Evolutionary conservation across 169 alveolate species (phyloP).

Genomic region (Amoebophrya sp.): DNA sequence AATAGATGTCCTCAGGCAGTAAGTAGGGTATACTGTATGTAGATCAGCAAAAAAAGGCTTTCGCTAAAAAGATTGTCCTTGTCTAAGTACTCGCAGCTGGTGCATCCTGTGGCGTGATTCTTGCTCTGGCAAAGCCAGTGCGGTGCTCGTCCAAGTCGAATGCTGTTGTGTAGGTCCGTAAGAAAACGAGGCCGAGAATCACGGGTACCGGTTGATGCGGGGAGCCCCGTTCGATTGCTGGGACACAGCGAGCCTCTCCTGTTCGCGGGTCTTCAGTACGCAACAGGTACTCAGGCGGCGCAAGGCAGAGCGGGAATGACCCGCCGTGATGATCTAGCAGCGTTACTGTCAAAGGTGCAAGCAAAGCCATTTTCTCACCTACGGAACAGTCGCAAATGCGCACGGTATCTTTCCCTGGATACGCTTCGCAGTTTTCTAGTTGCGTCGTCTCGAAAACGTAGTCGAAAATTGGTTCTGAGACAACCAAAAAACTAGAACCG

Average conservation of each 20-base stretch:
- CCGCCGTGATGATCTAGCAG: not conserved
- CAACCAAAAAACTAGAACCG: not conserved
- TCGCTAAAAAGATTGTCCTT: too few relatives aligned
- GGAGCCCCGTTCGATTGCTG: not conserved
- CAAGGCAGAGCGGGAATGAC: not conserved
- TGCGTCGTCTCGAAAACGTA: not conserved
- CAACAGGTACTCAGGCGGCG: not conserved
- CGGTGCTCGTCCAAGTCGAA: slow-evolving; percentile 1
- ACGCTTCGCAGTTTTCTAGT: not conserved
- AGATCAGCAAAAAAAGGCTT: too few relatives aligned
- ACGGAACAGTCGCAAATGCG: not conserved
- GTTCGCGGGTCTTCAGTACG: not conserved
- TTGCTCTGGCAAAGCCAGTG: not conserved
- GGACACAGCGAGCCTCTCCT: not conserved
- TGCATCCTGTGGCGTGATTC: too few relatives aligned
- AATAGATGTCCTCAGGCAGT: too few relatives aligned
- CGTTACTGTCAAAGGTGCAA: not conserved
- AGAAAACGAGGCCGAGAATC: not conserved
- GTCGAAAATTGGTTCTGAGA: not conserved
- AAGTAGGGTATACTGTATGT: too few relatives aligned
- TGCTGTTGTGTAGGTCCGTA: not conserved
- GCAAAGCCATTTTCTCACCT: not conserved
- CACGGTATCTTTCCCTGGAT: not conserved
- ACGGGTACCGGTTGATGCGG: not conserved
- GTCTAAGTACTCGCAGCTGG: too few relatives aligned